Percentiles rank a stretch among this genome's conserved stretches.
Conservation (phyloP, 768 basidiomycete genomes). For the Lanmaoa rubissima region DNA sequence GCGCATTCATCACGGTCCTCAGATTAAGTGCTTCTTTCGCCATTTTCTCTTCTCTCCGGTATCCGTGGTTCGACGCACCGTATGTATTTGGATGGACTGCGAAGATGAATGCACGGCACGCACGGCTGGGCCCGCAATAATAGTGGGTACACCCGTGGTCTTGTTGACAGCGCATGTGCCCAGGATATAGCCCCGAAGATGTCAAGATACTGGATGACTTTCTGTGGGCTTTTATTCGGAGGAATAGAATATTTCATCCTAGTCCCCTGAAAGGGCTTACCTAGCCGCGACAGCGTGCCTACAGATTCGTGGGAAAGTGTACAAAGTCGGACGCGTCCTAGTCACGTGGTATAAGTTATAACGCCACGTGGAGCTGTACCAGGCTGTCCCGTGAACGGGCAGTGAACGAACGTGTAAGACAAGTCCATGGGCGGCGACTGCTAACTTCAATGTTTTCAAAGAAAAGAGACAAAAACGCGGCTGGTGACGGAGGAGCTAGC, state of each 20-base stretch:
- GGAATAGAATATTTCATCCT: too few species aligned
- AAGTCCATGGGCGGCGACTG: constrained; percentile 20
- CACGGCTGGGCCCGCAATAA: too few species aligned
- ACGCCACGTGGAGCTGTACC: constrained; percentile 7
- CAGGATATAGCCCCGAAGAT: not conserved
- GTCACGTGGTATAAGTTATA: constrained; percentile 23
- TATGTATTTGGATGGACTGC: not conserved
- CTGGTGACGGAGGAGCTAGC: constrained; percentile 40
- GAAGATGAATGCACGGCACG: not conserved
- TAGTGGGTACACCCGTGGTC: not conserved
- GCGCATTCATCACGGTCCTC: not conserved
- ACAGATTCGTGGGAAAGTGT: too few species aligned
- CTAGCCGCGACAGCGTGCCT: too few species aligned
- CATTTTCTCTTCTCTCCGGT: not conserved
- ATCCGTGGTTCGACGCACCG: not conserved
- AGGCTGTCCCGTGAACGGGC: not conserved
- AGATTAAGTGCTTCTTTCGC: not conserved
- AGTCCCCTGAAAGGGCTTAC: too few species aligned
- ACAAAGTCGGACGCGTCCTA: not conserved
- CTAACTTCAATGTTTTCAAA: constrained; percentile 30
- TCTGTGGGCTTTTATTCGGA: too few species aligned
- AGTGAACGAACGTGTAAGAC: not conserved
- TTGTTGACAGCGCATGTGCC: not conserved
- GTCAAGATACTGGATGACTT: not conserved
- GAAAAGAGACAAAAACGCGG: constrained; percentile 27